Evolutionary conservation across 371 early-diverging fungal species (phyloP).

Genomic region (Choanephora cucurbitarum): DNA sequence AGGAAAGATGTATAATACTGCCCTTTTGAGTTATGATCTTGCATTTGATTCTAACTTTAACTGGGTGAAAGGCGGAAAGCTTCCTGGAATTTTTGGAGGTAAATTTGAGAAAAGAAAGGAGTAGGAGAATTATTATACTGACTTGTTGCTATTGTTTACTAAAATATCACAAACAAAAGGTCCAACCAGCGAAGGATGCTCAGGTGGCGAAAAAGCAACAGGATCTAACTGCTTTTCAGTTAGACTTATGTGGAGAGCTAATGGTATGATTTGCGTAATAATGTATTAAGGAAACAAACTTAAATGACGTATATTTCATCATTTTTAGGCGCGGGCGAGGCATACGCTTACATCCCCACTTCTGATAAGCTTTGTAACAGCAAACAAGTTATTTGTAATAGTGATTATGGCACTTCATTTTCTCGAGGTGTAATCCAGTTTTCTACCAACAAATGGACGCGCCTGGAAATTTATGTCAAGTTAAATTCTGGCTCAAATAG

Average conservation of each 20-base stretch:
- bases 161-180: constrained; percentile 11
- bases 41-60: constrained; percentile 56
- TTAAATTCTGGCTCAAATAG: constrained; percentile 39
- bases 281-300: not conserved
- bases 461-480: constrained; percentile 42
- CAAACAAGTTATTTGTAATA: constrained; percentile 37
- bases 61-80: constrained; percentile 59
- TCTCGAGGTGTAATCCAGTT: constrained; percentile 53
- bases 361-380: constrained; percentile 37
- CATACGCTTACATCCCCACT: constrained; percentile 49
- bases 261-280: constrained; percentile 22
- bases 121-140: not conserved
- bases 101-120: constrained; percentile 1
- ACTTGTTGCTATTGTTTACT: not conserved
- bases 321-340: constrained; percentile 31
- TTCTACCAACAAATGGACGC: constrained; percentile 33
- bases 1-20: constrained; percentile 34
- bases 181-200: constrained; percentile 37
- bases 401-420: constrained; percentile 49
- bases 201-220: constrained; percentile 44
- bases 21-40: constrained; percentile 54
- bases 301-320: not conserved
- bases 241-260: constrained; percentile 51
- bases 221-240: constrained; percentile 46
- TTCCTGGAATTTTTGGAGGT: constrained; percentile 57